Base-by-base conservation (phyloP, 179 eudicot species). In the Sideroxylon spinosum region DNA sequence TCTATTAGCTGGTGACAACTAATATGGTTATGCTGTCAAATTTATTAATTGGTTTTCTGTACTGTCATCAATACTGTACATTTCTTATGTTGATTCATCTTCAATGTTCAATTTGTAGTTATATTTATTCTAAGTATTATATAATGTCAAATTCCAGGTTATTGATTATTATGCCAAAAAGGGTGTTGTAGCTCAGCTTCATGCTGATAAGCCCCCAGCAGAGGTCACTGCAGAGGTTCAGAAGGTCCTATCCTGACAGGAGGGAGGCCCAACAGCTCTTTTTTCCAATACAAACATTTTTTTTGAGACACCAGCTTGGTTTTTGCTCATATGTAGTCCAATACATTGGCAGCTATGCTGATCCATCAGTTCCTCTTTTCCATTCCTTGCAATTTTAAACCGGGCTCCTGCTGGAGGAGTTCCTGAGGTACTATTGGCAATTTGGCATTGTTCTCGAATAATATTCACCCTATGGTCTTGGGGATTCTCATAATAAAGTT, bases 151-250 rank as follows among this genome's bases (percentile, higher is more conserved):
- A 23, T 26, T 74, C 59, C 93, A 94, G 98, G 98, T 94, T 28
- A 88, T 92, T 59, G 90, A 89, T 78, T 92, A 94, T 82, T 94
- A 94, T 75, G 48, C 75, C 72, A 87, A 87, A 85, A 94, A 94
- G 89, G 80, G 82, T 25, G 82, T 86, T 9, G 88, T 92, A 53
- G 84, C 92, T 9, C 88, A 90, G 86, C 90, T 94, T 74, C 94
- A 88, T 44, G 98, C 98, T 0, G 98, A 92, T 83, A 94, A 92
- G 80, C 82, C 91, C 26, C 97, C 96, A 48, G 86, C 85, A 63
- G 91, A 85, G 49, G 98, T 94, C 62, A 81, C 88, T 55, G 86
- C 84, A 26, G 94, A 90, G 87, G 90, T 94, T 71, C 84, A 87
- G 83, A 91, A 91, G 81, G 93, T 80, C 1, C 87, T 94, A 48